phyloP scores from a whole-genome alignment of 495 filamentous ascomycete genomes.

The Penicillium mononematosum region DNA sequence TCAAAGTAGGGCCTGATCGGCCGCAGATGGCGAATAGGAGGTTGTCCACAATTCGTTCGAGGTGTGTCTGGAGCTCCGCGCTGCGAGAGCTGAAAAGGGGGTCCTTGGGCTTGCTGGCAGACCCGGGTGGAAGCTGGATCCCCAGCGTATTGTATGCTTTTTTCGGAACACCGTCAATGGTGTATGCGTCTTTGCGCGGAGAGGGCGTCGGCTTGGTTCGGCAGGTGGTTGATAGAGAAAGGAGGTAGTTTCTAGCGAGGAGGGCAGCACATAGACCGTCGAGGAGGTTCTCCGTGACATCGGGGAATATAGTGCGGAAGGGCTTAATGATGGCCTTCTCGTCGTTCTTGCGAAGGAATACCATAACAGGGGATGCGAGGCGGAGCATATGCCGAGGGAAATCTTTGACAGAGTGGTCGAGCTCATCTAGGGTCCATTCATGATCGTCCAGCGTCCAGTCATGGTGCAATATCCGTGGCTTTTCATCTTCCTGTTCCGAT shows the following conservation, averaged over 20 bases:
- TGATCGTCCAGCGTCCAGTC: slow-evolving; percentile 48
- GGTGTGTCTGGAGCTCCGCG: slow-evolving; percentile 33
- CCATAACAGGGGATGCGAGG: slow-evolving; percentile 47
- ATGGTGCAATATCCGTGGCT: slow-evolving; percentile 37
- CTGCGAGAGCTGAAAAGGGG: slow-evolving; percentile 34
- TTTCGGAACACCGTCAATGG: slow-evolving; percentile 35
- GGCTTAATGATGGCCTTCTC: slow-evolving; percentile 41
- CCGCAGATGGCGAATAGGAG: slow-evolving; percentile 42
- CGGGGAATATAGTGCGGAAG: slow-evolving; percentile 59
- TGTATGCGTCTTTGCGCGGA: slow-evolving; percentile 24
- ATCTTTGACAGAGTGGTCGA: slow-evolving; percentile 44
- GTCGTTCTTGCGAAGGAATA: slow-evolving; percentile 40
- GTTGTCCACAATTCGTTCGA: slow-evolving; percentile 45
- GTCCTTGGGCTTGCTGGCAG: slow-evolving; percentile 33
- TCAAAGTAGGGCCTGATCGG: slow-evolving; percentile 37
- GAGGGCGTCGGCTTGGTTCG: slow-evolving; percentile 27
- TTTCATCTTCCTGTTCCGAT: slow-evolving; percentile 36
- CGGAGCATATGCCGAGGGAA: slow-evolving; percentile 46
- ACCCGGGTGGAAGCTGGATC: slow-evolving; percentile 32
- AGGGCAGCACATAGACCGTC: slow-evolving; percentile 65
- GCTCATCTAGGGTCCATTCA: slow-evolving; percentile 47
- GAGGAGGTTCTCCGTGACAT: slow-evolving; percentile 53
- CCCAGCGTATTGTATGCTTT: slow-evolving; percentile 40
- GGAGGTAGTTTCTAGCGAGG: slow-evolving; percentile 61
- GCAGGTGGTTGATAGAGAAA: slow-evolving; percentile 34